Evolutionary conservation across 2,329 filamentous ascomycete genomes (phyloP), one percentile per base, ranked within the genome.

Genomic region (Mycosphaerella sp.): DNA sequence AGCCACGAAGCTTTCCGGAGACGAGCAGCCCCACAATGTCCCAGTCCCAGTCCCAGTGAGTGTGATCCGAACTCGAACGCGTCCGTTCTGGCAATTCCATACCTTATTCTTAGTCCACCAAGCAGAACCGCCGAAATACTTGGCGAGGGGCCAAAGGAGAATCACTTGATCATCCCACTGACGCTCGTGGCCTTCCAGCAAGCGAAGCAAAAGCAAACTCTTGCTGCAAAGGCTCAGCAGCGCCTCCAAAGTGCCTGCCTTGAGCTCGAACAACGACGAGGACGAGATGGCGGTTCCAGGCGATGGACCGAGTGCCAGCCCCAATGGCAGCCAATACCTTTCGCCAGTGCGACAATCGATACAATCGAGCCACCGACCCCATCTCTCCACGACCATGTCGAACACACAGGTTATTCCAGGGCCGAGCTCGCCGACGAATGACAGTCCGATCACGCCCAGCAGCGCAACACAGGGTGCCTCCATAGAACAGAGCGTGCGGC

Each of bases 401-500:
- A 62, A 65, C 48, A 55, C 58, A 14, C 59, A 57, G 38, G 41
- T 48, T 40, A 40, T 51, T 48, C 44, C 51, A 29, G 23, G 43
- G 56, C 66, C 26, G 58, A 53, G 14, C 39, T 59, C 58, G 31
- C 56, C 60, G 5, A 54, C 53, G 7, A 59, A 55, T 32, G 57
- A 59, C 26, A 60, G 46, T 12, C 57, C 63, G 5, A 56, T 58
- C 23, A 59, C 61, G 21, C 52, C 57, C 10, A 59, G 53, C 51
- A 55, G 58, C 42, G 62, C 62, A 9, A 63, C 66, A 0, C 72
- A 73, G 58, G 68, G 69, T 45, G 69, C 72, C 1, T 75, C 74
- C 3, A 87, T 98, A 55, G 91, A 98, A 69, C 90, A 95, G 71
- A 96, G 92, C 0, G 89, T 98, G 50, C 84, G 87, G 67, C 91